Evolutionary conservation across 176 grass and related monocot species (phyloP), one percentile per base, ranked within the genome.

Genomic region (Rhynchospora breviuscula): DNA sequence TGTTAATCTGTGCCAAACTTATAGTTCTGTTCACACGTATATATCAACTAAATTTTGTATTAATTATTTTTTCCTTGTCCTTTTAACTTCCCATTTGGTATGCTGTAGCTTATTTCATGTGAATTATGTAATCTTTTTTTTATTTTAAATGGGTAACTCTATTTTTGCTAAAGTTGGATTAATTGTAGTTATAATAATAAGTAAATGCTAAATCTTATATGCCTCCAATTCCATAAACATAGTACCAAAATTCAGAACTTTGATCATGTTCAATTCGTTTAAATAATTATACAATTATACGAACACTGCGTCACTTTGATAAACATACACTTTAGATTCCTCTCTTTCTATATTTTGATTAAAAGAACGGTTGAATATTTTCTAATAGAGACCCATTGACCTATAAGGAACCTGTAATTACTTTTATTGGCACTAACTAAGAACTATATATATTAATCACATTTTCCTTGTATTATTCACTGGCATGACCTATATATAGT

Each of bases 401-500:
- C 54, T 61, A 80, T 45, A 80, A 57, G 40, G 51, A 61, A 35
- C 53, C 33, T 43, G 18, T 23, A 15, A 56, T 80, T 77, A 52
- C 49, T 35, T 26, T 10, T 21, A 40, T 80, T 35, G 17, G 77
- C 77, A 21, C 51, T 59, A 61, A 56, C 17, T 59, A 80, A 81
- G 7, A 63, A 9, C 29, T 63, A 59, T 63, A 59, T 63, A 23
- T 62, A 63, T 22, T 5, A 43, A 61, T 61, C 18, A 63, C 43
- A 67, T n/a, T 67, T 63, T 82, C 8, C 51, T 45, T 65, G 40
- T 64, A 63, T 68, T 46, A 22, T 66, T 82, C 63, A 68, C 48
- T 82, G 60, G 26, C 35, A 65, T 68, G 25, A 67, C 25, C 33
- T 51, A 9, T 29, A 29, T 29, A 29, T 66, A 29, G 13, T 68